Base-by-base conservation (phyloP, 2,329 filamentous ascomycete species). In the Cladophialophora immunda region DNA sequence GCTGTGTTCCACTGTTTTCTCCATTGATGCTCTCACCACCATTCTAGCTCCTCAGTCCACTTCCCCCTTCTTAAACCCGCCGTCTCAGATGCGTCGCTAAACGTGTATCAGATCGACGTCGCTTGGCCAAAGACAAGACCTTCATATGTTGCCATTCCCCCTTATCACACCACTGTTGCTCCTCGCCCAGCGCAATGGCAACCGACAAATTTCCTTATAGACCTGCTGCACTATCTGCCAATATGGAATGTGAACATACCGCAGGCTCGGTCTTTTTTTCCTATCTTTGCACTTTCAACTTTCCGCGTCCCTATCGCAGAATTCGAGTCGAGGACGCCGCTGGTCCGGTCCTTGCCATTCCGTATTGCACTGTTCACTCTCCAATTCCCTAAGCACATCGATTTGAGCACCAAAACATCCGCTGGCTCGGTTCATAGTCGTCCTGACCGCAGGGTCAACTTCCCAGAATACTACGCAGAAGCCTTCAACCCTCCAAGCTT, bases 401-500 rank as follows among this genome's bases (percentile, higher is more conserved):
- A 30, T 11, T 32, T 27, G 27, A 32, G n/a, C 15, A 55, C 19
- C 22, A 25, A 25, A 15, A 50, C 45, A 4, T 25, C 19, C 19
- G 19, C 45, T 50, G 45, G 45, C 45, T 25, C 45, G 19, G 41
- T 22, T 50, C 9, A 50, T 13, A 50, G n/a, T 9, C 9, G 19
- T 25, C 19, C 2, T 50, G 3, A 25, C 4, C 19, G 19, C 19
- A 7, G 9, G 5, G 22, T 25, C 45, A 27, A 50, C 45, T 50
- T 50, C 11, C 17, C n/a, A 25, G 11, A 19, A 5, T 17, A 19
- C n/a, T 19, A 41, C 38, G n/a, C 41, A 22, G 41, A 22, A 22
- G 7, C 17, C n/a, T 22, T 7, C 45, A 50, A 50, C 2, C 9
- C 22, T 60, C 62, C 71, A 54, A 70, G 73, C 55, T 72, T 71